phyloP scores from a whole-genome alignment of 1,139 yeast species.

The Nakaseomyces uthaithaninus region DNA sequence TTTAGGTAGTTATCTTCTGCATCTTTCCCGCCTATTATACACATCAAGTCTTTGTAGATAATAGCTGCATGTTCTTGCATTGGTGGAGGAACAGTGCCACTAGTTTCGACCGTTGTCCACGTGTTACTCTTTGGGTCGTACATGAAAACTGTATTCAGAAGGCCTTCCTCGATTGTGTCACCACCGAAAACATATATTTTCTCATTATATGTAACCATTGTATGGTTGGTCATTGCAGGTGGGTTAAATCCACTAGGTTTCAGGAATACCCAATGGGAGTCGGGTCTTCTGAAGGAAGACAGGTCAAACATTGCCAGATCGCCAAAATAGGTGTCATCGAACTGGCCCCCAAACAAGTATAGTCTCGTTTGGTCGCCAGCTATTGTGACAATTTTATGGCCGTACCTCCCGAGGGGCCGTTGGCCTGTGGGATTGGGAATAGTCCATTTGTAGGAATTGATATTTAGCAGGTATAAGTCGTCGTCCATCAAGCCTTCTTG shows the following conservation, averaged over 20 bases:
- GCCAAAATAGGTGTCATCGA: slow-evolving; percentile 78
- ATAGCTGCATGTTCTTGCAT: slow-evolving; percentile 89
- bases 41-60: slow-evolving; percentile 69
- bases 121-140: slow-evolving; percentile 64
- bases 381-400: slow-evolving; percentile 66
- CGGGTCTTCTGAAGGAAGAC: slow-evolving; percentile 77
- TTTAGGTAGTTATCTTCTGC: slow-evolving; percentile 63
- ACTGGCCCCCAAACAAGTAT: slow-evolving; percentile 91
- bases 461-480: slow-evolving; percentile 79
- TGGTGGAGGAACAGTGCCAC: slow-evolving; percentile 71
- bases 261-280: slow-evolving; percentile 76
- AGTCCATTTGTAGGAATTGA: slow-evolving; percentile 85
- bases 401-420: slow-evolving; percentile 88
- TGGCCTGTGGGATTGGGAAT: slow-evolving; percentile 75
- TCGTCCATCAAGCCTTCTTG: slow-evolving; percentile 76
- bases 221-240: slow-evolving; percentile 87
- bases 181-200: slow-evolving; percentile 92
- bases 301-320: slow-evolving; percentile 83
- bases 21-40: slow-evolving; percentile 86
- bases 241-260: slow-evolving; percentile 52
- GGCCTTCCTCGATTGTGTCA: slow-evolving; percentile 59
- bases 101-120: slow-evolving; percentile 46
- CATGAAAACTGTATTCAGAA: slow-evolving; percentile 74
- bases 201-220: slow-evolving; percentile 74
- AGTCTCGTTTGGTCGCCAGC: slow-evolving; percentile 62